These are phyloP conservation scores for Nepenthes mirabilis DNA, from an alignment of 148 eudicot genomes.

Conservation along the genomic window DNA sequence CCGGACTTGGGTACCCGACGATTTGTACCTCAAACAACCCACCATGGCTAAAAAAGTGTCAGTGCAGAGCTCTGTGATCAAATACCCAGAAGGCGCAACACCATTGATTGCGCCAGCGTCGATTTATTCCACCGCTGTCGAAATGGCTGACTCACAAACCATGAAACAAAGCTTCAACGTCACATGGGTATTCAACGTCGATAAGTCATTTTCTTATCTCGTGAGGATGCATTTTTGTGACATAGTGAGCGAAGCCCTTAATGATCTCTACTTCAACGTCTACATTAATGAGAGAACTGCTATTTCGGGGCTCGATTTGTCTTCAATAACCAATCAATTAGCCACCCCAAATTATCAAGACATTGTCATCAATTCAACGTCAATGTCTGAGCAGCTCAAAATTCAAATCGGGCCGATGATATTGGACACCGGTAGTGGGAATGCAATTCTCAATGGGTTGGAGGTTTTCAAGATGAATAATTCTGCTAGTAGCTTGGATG, in stretches of 20 bases:
- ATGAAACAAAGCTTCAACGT: slow-evolving; percentile 45
- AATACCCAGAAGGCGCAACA: slow-evolving; percentile 40
- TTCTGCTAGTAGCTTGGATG: slow-evolving; percentile 57
- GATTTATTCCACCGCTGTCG: slow-evolving; percentile 55
- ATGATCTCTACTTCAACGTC: slow-evolving; percentile 66
- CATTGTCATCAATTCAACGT: slow-evolving; percentile 36
- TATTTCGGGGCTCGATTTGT: slow-evolving; percentile 50
- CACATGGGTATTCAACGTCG: slow-evolving; percentile 44
- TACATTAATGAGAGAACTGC: slow-evolving; percentile 45
- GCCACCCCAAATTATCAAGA: slow-evolving; percentile 51
- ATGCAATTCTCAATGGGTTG: slow-evolving; percentile 61
- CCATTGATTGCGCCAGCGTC: slow-evolving; percentile 50
- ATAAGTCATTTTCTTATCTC: slow-evolving; percentile 34
- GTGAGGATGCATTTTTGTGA: slow-evolving; percentile 72
- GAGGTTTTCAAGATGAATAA: slow-evolving; percentile 73
- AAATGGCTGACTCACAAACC: slow-evolving; percentile 45
- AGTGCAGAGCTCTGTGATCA: slow-evolving; percentile 27
- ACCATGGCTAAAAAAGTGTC: slow-evolving; percentile 20
- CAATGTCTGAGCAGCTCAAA: slow-evolving; percentile 25
- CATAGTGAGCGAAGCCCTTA: slow-evolving; percentile 48
- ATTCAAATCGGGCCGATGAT: slow-evolving; percentile 56
- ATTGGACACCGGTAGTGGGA: slow-evolving; percentile 26
- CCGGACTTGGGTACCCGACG: slow-evolving; percentile 46
- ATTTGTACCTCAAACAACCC: slow-evolving; percentile 20
- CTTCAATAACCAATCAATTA: slow-evolving; percentile 36